Evolutionary conservation across 2,329 filamentous ascomycete genomes (phyloP), one percentile per base, ranked within the genome.

Genomic region (Penicillium hordei): DNA sequence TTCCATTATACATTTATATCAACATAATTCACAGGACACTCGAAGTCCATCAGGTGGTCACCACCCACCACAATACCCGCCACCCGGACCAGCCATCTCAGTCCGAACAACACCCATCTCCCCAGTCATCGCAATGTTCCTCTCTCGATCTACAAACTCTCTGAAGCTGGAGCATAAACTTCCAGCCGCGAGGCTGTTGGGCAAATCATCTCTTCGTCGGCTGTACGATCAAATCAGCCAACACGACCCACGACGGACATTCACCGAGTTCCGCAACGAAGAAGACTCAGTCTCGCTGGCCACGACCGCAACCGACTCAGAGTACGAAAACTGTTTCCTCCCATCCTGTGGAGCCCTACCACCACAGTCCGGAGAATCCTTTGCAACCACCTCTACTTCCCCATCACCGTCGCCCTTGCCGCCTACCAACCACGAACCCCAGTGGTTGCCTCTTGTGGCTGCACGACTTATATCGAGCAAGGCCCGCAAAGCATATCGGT

Each of bases 161-260:
- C 2, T 59, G 1, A 42, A 53, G 1, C 55, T 63, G 19, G 62
- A 65, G 44, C 52, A 51, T 1, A 15, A 55, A 25, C 50, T 57
- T 33, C 60, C 62, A 23, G 52, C 33, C 23, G 43, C 58, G 2
- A 48, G 34, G 27, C 36, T 51, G 15, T 12, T 27, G 19, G 43
- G 34, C n/a, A 29, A 46, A 17, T 46, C 55, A 5, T 23, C 55
- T 34, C 57, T 60, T 19, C 39, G 43, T 29, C 51, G 27, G 15
- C 38, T 55, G 13, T 48, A 61, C 39, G 38, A 52, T 19, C 52
- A 53, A 12, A 56, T 49, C 10, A 23, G 39, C 25, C 23, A 36
- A 29, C 15, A 48, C 17, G 10, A 12, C 7, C 21, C n/a, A 34
- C 34, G 13, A 13, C 29, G 7, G 10, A 42, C 4, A 23, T 40